Evolutionary conservation across 768 basidiomycete species (phyloP).

Genomic region (Cyclocybe cylindracea): DNA sequence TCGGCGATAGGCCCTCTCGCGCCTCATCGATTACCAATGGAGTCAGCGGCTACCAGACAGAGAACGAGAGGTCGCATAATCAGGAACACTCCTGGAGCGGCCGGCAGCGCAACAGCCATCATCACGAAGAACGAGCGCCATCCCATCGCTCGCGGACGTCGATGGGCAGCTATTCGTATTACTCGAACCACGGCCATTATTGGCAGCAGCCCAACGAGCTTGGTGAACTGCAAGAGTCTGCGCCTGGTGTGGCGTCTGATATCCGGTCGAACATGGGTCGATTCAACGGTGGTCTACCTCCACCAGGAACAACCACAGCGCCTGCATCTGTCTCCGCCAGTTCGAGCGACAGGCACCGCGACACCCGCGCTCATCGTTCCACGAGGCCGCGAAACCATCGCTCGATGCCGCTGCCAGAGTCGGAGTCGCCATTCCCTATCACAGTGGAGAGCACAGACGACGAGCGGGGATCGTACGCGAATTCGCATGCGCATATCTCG

Average conservation of each 20-base stretch:
- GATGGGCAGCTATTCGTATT: neutral
- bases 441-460: conserved; percentile 4
- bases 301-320: too few relatives aligned
- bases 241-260: too few relatives aligned
- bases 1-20: neutral
- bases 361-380: neutral
- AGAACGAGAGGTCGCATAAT: neutral
- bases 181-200: neutral
- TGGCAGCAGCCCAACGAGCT: neutral
- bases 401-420: neutral
- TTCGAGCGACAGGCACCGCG: neutral
- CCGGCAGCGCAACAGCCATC: too few relatives aligned
- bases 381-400: neutral
- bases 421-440: conserved; percentile 9
- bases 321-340: too few relatives aligned
- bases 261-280: too few relatives aligned
- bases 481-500: conserved; percentile 1
- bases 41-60: neutral
- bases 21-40: too few relatives aligned
- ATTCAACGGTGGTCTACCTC: too few relatives aligned
- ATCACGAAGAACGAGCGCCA: too few relatives aligned
- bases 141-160: neutral
- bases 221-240: neutral
- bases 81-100: too few relatives aligned
- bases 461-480: neutral